Percentiles rank a stretch among this genome's conserved stretches.
phyloP scores from a whole-genome alignment of 176 grass and related monocot genomes.

The Eragrostis curvula region DNA sequence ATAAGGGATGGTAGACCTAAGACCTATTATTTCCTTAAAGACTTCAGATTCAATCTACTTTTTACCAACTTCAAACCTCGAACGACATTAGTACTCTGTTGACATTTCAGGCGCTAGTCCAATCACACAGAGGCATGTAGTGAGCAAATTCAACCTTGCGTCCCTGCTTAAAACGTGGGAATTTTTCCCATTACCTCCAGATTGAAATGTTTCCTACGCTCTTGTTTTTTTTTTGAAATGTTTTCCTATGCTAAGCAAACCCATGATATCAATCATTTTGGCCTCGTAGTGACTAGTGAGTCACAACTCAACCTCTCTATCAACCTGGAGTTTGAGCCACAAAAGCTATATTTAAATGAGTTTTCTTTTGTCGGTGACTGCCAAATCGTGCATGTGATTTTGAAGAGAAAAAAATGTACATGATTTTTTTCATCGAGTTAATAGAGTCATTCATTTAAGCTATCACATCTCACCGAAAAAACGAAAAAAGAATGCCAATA shows the following conservation, averaged over 20 bases:
- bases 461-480: too few species aligned
- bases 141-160: too few species aligned
- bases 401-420: background rate
- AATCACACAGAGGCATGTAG: background rate
- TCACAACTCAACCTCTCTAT: background rate
- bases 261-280: background rate
- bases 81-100: background rate
- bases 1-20: background rate
- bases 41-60: constrained; percentile 12
- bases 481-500: too few species aligned
- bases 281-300: background rate
- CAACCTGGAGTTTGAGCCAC: background rate
- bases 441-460: too few species aligned
- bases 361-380: background rate
- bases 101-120: background rate
- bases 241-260: background rate
- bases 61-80: constrained; percentile 14
- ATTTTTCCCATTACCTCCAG: background rate
- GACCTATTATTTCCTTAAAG: background rate
- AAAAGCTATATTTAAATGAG: background rate
- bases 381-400: background rate
- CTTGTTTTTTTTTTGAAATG: too few species aligned
- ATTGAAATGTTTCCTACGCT: too few species aligned
- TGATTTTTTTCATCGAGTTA: too few species aligned
- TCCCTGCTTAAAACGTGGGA: background rate